phyloP scores from a whole-genome alignment of 345 rosid genomes.

The Angophora floribunda region DNA sequence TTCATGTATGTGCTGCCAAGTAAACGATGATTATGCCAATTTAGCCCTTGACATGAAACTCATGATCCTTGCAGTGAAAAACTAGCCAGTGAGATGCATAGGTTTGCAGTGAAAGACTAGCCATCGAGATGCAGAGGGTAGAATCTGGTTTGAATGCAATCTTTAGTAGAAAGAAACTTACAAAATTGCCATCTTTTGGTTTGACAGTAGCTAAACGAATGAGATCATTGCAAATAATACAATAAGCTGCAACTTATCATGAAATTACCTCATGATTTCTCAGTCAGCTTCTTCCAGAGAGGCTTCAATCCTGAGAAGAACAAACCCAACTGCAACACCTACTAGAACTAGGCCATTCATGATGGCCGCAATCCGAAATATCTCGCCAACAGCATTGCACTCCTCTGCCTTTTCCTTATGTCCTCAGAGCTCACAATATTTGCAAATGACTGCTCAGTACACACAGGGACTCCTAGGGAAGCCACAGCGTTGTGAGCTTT shows the following conservation, averaged over 20 bases:
- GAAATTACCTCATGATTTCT: background rate
- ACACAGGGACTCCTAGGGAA: constrained; percentile 16
- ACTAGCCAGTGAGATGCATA: background rate
- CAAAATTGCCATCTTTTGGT: background rate
- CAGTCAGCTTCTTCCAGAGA: background rate
- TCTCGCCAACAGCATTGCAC: constrained; percentile 3
- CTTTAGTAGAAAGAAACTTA: background rate
- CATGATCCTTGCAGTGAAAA: background rate
- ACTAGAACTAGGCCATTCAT: background rate
- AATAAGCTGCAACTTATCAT: background rate
- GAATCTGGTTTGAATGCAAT: background rate
- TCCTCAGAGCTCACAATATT: constrained; percentile 30
- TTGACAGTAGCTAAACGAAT: background rate
- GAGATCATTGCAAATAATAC: background rate
- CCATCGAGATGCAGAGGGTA: background rate
- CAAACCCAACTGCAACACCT: constrained; percentile 3
- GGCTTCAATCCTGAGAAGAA: background rate
- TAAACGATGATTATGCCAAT: background rate
- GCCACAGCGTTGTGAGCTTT: constrained; percentile 28
- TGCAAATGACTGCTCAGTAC: constrained; percentile 22
- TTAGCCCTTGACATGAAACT: background rate
- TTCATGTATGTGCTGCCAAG: background rate
- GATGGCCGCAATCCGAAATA: background rate
- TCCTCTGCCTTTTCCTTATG: constrained; percentile 8
- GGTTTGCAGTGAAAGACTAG: background rate